Evolutionary conservation across 225 moss, liverwort and hornwort species (phyloP).

Genomic region (Sphagnum tenellum): DNA sequence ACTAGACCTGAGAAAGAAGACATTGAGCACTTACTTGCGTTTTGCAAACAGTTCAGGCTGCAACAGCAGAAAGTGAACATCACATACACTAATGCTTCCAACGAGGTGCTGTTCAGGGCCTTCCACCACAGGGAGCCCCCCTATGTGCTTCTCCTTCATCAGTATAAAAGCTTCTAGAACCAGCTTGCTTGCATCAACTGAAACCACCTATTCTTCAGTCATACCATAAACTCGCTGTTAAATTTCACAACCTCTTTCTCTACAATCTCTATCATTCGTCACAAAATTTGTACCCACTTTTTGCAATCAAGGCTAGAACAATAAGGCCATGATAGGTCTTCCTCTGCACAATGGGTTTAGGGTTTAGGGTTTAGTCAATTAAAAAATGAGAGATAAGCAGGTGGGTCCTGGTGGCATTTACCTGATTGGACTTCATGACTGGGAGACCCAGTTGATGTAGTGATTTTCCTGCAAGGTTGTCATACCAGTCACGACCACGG

Average conservation of each 20-base stretch:
- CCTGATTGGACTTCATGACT: slow-evolving; percentile 64
- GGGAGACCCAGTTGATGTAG: slow-evolving; percentile 68
- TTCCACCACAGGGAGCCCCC: slow-evolving; percentile 89
- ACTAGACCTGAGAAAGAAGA: neutral
- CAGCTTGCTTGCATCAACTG: slow-evolving; percentile 62
- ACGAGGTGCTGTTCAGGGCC: slow-evolving; percentile 60
- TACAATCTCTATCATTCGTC: too few relatives aligned
- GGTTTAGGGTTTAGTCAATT: too few relatives aligned
- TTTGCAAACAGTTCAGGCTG: slow-evolving; percentile 84
- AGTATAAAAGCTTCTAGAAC: slow-evolving; percentile 85
- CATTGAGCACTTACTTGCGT: slow-evolving; percentile 44
- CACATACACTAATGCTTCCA: slow-evolving; percentile 79
- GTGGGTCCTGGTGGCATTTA: slow-evolving; percentile 9
- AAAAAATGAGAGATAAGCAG: neutral
- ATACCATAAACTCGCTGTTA: neutral
- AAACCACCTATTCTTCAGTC: slow-evolving; percentile 47
- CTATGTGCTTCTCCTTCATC: slow-evolving; percentile 82
- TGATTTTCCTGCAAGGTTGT: slow-evolving; percentile 54
- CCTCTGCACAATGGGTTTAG: too few relatives aligned
- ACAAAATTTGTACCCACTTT: too few relatives aligned
- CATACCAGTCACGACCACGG: slow-evolving; percentile 87
- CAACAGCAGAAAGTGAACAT: slow-evolving; percentile 76
- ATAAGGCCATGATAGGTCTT: too few relatives aligned
- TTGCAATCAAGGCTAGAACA: too few relatives aligned
- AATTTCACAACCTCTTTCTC: too few relatives aligned